phyloP scores from a whole-genome alignment of 2,329 filamentous ascomycete species.

The Colletotrichum acutatum region DNA sequence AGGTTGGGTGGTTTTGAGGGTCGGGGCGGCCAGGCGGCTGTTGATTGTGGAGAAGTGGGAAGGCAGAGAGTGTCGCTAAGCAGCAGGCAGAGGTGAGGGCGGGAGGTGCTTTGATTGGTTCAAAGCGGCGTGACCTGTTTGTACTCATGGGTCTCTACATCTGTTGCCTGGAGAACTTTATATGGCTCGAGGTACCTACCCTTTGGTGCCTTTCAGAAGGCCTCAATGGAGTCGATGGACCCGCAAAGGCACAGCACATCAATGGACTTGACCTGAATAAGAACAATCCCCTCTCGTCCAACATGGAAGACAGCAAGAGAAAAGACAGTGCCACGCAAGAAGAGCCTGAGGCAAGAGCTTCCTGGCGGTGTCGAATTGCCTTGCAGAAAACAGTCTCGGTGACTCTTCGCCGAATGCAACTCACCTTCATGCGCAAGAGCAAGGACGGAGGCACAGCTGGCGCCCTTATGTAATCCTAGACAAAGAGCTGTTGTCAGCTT shows the following conservation, averaged over 20 bases:
- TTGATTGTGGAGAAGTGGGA: constrained; percentile 18
- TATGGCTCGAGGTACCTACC: background rate
- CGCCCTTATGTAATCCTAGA: background rate
- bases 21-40: background rate
- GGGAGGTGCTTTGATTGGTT: constrained; percentile 5
- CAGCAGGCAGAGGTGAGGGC: background rate
- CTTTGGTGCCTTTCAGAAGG: background rate
- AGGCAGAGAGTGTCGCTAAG: constrained; percentile 8
- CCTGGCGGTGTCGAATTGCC: too few species aligned
- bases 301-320: too few species aligned
- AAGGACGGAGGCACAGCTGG: background rate
- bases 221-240: constrained; percentile 7
- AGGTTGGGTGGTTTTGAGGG: constrained; percentile 1
- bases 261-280: background rate
- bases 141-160: background rate
- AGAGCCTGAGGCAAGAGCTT: too few species aligned
- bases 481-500: background rate
- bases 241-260: background rate
- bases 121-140: background rate
- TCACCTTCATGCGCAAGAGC: background rate
- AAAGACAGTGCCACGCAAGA: background rate
- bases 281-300: background rate
- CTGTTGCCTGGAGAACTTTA: constrained; percentile 25
- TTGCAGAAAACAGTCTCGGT: too few species aligned
- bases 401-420: too few species aligned